Evolutionary conservation across 2,329 filamentous ascomycete genomes (phyloP), one percentile per base, ranked within the genome.

Genomic region (Botrytis porri): DNA sequence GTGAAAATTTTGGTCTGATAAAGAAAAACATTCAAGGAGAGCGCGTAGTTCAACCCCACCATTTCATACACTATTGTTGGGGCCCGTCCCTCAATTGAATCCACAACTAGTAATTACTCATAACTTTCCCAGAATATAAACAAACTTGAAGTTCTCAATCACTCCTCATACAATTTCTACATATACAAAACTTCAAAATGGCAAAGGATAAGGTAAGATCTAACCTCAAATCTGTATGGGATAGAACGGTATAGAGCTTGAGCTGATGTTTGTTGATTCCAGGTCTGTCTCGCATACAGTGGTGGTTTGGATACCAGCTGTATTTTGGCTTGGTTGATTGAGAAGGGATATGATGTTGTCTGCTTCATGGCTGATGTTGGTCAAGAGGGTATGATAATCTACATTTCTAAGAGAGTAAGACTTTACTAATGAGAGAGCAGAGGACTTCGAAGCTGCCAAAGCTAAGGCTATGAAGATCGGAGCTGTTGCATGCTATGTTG

Each of bases 391-490:
- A 75, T 12, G 54, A 22, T 57, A 35, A 18, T 45, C 60, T 77
- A 77, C 5, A 81, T 79, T 37, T 37, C 25, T 20, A 20, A 6
- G 22, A 22, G 64, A 29, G 41, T 29, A 35, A 45, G 37, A 69
- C 62, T 14, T 51, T 70, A 25, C 67, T 73, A 32, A 74, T 69
- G 63, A 59, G 41, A 59, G 65, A 75, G 41, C 78, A 83, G 92
- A 94, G 84, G 91, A 94, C 83, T 94, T 89, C 81, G 87, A 88
- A 63, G 90, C 86, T 74, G 93, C 92, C 73, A 88, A 92, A 83
- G 87, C 88, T 80, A 94, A 95, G 87, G 92, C 91, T 71, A 80
- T 83, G 80, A 81, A 84, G 81, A 80, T 82, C 69, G 81, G 81
- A 72, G 81, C 81, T 76, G 77, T 78, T 57, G 77, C 77, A 73